phyloP scores from a whole-genome alignment of 2,329 filamentous ascomycete species.

The Thielaviopsis euricoi region DNA sequence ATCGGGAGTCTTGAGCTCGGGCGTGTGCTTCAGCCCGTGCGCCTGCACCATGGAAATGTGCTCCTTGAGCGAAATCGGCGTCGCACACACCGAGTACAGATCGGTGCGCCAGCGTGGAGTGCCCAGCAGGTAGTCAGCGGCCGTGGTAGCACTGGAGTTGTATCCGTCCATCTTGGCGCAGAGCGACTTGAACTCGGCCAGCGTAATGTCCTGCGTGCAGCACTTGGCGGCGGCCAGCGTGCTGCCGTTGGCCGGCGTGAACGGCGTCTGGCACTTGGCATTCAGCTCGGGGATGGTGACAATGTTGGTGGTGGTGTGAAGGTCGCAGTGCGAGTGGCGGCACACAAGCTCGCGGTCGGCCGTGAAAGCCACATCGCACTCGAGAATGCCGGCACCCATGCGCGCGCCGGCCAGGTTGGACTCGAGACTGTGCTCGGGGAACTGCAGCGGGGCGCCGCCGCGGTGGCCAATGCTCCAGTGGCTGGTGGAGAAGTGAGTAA shows the following conservation, averaged over 20 bases:
- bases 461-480: conserved; percentile 46
- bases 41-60: conserved; percentile 43
- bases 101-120: conserved; percentile 48
- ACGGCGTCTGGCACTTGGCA: conserved; percentile 45
- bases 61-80: conserved; percentile 42
- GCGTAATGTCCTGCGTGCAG: conserved; percentile 56
- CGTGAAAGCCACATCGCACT: conserved; percentile 54
- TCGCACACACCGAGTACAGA: conserved; percentile 47
- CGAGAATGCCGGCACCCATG: conserved; percentile 50
- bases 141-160: conserved; percentile 40
- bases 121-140: conserved; percentile 39
- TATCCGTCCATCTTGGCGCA: conserved; percentile 56
- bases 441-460: conserved; percentile 42
- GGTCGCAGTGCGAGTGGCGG: conserved; percentile 49
- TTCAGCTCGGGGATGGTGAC: conserved; percentile 43
- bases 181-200: conserved; percentile 48
- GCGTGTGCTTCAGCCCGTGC: conserved; percentile 45
- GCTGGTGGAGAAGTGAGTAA: conserved; percentile 29
- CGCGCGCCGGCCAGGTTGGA: conserved; percentile 44
- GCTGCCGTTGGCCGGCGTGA: conserved; percentile 36
- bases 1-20: conserved; percentile 50
- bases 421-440: conserved; percentile 47
- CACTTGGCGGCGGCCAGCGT: conserved; percentile 43
- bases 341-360: conserved; percentile 49
- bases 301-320: conserved; percentile 55